Conservation (phyloP, 148 eudicot genomes). For the Chenopodium quinoa region DNA sequence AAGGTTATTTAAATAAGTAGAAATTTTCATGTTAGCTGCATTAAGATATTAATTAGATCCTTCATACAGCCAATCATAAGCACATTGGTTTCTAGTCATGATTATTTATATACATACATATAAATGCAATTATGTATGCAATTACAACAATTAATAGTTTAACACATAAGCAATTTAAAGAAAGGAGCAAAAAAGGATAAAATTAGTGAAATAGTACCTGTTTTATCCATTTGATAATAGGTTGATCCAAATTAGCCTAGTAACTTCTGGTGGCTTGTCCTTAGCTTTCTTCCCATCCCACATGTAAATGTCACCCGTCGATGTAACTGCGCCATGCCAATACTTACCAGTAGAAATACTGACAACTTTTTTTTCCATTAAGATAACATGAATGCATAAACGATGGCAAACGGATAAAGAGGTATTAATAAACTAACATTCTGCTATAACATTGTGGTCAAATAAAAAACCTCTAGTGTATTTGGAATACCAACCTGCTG, state of each 20-base stretch:
- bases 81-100: too few relatives aligned
- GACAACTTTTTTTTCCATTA: constrained; percentile 56
- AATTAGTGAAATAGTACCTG: too few relatives aligned
- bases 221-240: too few relatives aligned
- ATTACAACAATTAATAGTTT: too few relatives aligned
- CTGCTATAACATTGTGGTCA: background rate
- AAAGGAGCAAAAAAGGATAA: too few relatives aligned
- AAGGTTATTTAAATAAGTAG: too few relatives aligned
- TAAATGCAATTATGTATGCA: too few relatives aligned
- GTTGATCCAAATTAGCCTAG: constrained; percentile 34
- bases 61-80: too few relatives aligned
- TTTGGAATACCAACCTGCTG: constrained; percentile 59
- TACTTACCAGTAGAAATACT: constrained; percentile 85
- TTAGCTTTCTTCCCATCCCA: constrained; percentile 84
- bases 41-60: too few relatives aligned
- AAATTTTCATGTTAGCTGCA: too few relatives aligned
- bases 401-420: background rate
- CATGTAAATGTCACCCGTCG: constrained; percentile 76
- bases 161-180: too few relatives aligned
- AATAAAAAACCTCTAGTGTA: constrained; percentile 8
- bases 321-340: constrained; percentile 82
- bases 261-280: constrained; percentile 50
- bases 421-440: background rate
- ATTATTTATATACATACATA: too few relatives aligned
- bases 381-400: constrained; percentile 54